These are phyloP conservation scores for Trifolium repens DNA, from an alignment of 306 rosid genomes.

Conservation along the genomic window DNA sequence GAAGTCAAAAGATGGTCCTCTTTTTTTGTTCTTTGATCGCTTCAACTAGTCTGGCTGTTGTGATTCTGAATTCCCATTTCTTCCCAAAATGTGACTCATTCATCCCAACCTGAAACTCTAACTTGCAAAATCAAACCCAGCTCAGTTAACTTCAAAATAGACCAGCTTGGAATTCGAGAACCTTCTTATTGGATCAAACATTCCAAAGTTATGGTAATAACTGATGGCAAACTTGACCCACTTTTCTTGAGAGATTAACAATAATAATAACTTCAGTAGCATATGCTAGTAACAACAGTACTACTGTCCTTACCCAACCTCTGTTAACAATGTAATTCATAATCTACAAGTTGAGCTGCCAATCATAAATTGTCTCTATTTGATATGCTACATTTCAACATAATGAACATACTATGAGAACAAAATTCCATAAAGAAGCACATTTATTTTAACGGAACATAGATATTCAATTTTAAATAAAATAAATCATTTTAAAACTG, in stretches of 20 bases:
- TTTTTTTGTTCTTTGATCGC: conserved; percentile 18
- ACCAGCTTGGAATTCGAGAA: background rate
- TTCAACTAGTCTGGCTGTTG: conserved; percentile 9
- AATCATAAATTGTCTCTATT: conserved; percentile 9
- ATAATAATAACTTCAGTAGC: background rate
- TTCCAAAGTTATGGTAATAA: background rate
- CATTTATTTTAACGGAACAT: background rate
- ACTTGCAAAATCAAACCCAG: background rate
- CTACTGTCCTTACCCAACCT: background rate
- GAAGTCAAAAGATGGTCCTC: background rate
- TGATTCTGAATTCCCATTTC: conserved; percentile 6
- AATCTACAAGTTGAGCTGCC: conserved; percentile 14
- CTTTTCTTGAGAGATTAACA: background rate
- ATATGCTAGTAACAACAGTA: background rate
- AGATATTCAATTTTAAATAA: background rate
- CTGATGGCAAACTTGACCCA: background rate
- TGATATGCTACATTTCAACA: background rate
- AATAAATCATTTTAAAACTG: background rate
- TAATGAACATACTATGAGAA: background rate
- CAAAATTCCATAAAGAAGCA: background rate
- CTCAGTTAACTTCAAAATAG: conserved; percentile 5
- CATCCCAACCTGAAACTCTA: conserved; percentile 5
- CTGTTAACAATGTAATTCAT: background rate
- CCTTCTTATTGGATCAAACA: conserved; percentile 12
- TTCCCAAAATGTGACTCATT: background rate